phyloP scores from a whole-genome alignment of 2,329 filamentous ascomycete genomes.

The Fusarium bactridioides region DNA sequence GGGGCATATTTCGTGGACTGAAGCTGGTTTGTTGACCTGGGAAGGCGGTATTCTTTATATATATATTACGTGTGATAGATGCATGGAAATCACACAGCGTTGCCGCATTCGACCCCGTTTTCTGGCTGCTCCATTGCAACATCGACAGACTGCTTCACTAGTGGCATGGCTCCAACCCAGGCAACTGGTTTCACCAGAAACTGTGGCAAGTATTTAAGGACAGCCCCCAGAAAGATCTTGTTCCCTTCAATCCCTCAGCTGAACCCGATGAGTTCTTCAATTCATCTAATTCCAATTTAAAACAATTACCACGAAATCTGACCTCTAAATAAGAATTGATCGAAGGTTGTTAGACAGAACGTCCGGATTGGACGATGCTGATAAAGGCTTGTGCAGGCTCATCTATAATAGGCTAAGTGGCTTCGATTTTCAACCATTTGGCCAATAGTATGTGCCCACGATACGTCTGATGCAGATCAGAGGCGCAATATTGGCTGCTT shows the following conservation, averaged over 20 bases:
- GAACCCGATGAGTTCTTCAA: too few species aligned
- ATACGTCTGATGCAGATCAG: not conserved
- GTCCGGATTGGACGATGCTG: not conserved
- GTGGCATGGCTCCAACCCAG: not conserved
- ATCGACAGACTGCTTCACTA: not conserved
- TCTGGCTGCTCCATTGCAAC: not conserved
- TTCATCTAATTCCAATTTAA: too few species aligned
- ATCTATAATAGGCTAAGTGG: not conserved
- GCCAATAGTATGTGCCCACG: not conserved
- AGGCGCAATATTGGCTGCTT: not conserved
- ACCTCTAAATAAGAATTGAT: not conserved
- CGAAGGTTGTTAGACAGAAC: not conserved
- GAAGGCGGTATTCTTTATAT: not conserved
- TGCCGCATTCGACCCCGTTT: not conserved
- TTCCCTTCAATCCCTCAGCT: too few species aligned
- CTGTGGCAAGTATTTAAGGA: too few species aligned
- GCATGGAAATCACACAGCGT: not conserved
- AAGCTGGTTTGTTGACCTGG: accelerated
- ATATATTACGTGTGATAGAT: accelerated
- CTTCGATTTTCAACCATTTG: not conserved
- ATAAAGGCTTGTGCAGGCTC: too few species aligned
- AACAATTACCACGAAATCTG: too few species aligned
- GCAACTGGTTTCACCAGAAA: not conserved
- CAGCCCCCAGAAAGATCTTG: too few species aligned
- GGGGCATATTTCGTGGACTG: not conserved